These are phyloP conservation scores for Amanita thiersii DNA, from an alignment of 768 basidiomycete species.

Conservation along the genomic window DNA sequence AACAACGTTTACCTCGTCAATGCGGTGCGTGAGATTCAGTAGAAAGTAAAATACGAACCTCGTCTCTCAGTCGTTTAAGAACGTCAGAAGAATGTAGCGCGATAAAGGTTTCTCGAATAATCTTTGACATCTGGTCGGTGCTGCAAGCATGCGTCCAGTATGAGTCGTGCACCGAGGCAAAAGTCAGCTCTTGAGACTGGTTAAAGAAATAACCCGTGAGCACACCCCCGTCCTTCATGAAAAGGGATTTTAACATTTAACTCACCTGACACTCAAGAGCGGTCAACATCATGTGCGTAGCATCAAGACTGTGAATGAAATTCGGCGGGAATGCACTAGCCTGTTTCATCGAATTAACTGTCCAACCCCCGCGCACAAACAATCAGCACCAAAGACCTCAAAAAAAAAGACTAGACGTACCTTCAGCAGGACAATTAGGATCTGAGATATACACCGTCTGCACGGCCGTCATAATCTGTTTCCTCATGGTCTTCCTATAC, in stretches of 20 bases:
- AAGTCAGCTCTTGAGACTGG: conserved; percentile 68
- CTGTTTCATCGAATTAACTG: conserved; percentile 80
- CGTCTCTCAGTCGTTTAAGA: conserved; percentile 57
- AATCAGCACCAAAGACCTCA: background rate
- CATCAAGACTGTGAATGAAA: conserved; percentile 95
- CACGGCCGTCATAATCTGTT: conserved; percentile 76
- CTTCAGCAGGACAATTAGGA: conserved; percentile 66
- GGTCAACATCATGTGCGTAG: conserved; percentile 98
- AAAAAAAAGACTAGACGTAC: conserved; percentile 24
- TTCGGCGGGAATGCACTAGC: conserved; percentile 98
- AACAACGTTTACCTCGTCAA: background rate
- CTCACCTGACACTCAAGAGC: conserved; percentile 81
- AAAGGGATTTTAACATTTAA: conserved; percentile 6
- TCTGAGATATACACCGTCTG: conserved; percentile 90
- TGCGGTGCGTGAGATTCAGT: conserved; percentile 4
- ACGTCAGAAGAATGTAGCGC: conserved; percentile 86
- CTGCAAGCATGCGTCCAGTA: conserved; percentile 95
- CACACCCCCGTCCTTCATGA: conserved; percentile 2
- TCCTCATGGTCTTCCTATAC: conserved; percentile 76
- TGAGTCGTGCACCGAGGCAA: conserved; percentile 97
- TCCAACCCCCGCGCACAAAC: conserved; percentile 6
- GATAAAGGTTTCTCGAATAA: conserved; percentile 92
- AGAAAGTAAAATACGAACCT: conserved; percentile 40
- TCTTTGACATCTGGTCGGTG: conserved; percentile 81
- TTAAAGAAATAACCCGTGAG: conserved; percentile 6